Conservation (phyloP, 306 rosid genomes). For the Prunus fruticosa region DNA sequence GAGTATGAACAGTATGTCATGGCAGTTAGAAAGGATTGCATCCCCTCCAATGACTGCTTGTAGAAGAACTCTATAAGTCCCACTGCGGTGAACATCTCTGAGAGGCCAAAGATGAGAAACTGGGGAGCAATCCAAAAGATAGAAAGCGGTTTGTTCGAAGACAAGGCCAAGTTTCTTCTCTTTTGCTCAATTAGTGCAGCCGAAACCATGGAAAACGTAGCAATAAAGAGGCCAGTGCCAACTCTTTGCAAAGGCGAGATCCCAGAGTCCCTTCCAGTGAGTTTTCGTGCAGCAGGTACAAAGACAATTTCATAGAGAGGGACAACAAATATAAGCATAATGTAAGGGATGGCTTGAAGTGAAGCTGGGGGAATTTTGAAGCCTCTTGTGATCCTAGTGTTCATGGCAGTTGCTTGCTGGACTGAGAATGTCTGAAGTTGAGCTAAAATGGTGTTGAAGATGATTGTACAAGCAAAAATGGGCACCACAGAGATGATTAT, state of each 20-base stretch:
- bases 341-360: constrained; percentile 63
- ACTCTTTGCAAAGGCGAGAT: constrained; percentile 54
- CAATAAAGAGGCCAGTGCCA: constrained; percentile 54
- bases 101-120: constrained; percentile 50
- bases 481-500: constrained; percentile 54
- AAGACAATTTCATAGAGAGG: constrained; percentile 55
- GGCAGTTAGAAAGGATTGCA: constrained; percentile 62
- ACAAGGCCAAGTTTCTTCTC: constrained; percentile 30
- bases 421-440: constrained; percentile 71
- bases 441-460: constrained; percentile 62
- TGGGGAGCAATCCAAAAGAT: constrained; percentile 66
- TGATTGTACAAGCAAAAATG: constrained; percentile 60
- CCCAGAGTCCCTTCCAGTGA: constrained; percentile 50
- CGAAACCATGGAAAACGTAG: constrained; percentile 57
- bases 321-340: constrained; percentile 46
- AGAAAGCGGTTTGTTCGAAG: constrained; percentile 21
- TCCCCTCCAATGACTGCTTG: constrained; percentile 51
- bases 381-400: constrained; percentile 31
- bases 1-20: constrained; percentile 66
- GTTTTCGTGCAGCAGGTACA: constrained; percentile 41
- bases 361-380: constrained; percentile 67
- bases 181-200: constrained; percentile 56
- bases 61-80: constrained; percentile 65
- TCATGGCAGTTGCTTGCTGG: constrained; percentile 57
- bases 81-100: constrained; percentile 61